phyloP scores from a whole-genome alignment of 1,139 yeast species.

The Diutina rugosa region DNA sequence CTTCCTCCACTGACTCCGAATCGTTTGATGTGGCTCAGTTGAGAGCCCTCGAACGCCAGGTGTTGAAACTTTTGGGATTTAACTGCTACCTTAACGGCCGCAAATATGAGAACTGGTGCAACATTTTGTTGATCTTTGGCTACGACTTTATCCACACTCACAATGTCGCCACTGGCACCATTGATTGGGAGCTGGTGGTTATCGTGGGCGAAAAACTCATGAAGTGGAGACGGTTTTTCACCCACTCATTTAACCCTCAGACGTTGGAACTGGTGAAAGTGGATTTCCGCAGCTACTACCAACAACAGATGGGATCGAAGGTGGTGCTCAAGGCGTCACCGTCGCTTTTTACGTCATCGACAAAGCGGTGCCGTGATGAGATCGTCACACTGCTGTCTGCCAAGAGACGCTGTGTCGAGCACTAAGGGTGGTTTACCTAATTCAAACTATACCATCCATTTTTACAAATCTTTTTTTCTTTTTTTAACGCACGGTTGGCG shows the following conservation, averaged over 20 bases:
- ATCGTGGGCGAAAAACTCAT: conserved; percentile 5
- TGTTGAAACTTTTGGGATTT: conserved; percentile 43
- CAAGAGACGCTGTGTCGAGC: not conserved
- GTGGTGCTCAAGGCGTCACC: conserved; percentile 5
- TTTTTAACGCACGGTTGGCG: not conserved
- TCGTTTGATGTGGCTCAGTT: conserved; percentile 27
- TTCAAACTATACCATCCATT: too few species aligned
- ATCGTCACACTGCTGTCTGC: not conserved
- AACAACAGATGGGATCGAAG: conserved; percentile 8
- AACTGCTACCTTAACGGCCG: conserved; percentile 36
- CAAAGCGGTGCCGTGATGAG: conserved; percentile 1
- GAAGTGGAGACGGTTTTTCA: conserved; percentile 7
- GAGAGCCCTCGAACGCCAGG: conserved; percentile 37
- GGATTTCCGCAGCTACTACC: conserved; percentile 8
- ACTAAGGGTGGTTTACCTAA: not conserved
- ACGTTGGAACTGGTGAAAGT: conserved; percentile 6
- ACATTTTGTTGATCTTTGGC: conserved; percentile 29
- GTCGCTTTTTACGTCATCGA: not conserved
- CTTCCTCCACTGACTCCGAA: conserved; percentile 10
- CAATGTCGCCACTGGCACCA: conserved; percentile 6
- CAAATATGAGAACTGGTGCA: conserved; percentile 45
- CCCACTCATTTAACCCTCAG: conserved; percentile 6
- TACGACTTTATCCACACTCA: conserved; percentile 23
- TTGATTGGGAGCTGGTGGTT: conserved; percentile 6
- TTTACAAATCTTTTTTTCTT: too few species aligned